These are phyloP conservation scores for Chlorella sp. DNA, from an alignment of 139 green algal genomes.

Conservation along the genomic window DNA sequence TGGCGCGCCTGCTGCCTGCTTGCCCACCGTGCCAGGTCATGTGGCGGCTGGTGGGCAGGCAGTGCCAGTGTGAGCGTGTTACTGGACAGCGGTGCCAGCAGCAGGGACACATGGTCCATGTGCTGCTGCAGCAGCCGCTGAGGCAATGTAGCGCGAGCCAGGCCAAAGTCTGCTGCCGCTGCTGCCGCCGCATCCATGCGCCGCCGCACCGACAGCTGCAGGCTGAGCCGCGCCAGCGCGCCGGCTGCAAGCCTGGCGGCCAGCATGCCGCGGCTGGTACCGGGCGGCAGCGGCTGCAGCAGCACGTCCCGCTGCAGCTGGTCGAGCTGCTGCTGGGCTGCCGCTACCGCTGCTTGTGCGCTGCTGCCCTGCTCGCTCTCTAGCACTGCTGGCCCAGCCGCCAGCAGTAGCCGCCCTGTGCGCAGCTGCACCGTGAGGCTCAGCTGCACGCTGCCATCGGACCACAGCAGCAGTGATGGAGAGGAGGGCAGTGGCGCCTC, in stretches of 20 bases:
- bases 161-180: background rate
- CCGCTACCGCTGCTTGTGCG: background rate
- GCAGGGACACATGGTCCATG: background rate
- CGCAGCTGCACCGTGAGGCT: slow-evolving; percentile 25
- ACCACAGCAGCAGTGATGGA: slow-evolving; percentile 14
- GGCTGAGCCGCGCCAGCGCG: background rate
- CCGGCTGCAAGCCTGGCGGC: slow-evolving; percentile 4
- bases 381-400: background rate
- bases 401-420: slow-evolving; percentile 16
- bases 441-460: slow-evolving; percentile 17
- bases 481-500: background rate
- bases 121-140: slow-evolving; percentile 1
- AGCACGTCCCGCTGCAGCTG: slow-evolving; percentile 2
- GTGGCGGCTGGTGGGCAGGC: slow-evolving; percentile 22
- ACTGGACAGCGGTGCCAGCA: background rate
- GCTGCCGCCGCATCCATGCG: background rate
- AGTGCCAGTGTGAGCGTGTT: slow-evolving; percentile 20
- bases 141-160: background rate
- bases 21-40: slow-evolving; percentile 13
- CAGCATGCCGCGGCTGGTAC: slow-evolving; percentile 24
- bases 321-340: slow-evolving; percentile 21
- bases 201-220: background rate
- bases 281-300: slow-evolving; percentile 16
- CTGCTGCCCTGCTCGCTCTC: slow-evolving; percentile 3
- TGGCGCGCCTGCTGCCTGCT: background rate